Conservation (phyloP, 2,329 filamentous ascomycete genomes). For the Exophiala oligosperma region DNA sequence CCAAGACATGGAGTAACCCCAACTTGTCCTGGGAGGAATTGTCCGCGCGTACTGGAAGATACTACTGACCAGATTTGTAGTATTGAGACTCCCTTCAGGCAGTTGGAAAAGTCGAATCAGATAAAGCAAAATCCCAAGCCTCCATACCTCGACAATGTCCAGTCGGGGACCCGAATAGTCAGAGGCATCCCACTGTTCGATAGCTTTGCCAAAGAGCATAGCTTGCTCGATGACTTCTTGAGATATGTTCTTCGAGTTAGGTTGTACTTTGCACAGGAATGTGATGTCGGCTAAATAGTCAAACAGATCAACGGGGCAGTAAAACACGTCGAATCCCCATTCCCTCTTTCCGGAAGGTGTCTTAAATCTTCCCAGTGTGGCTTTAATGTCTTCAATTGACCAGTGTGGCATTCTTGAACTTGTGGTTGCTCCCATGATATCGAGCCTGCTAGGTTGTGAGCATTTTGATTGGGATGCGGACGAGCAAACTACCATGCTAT, state of each 20-base stretch:
- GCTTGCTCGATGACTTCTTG: background rate
- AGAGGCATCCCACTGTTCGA: background rate
- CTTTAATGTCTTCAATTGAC: background rate
- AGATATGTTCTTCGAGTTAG: background rate
- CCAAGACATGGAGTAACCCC: background rate
- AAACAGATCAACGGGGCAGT: slow-evolving; percentile 5
- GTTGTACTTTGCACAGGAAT: background rate
- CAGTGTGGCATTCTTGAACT: background rate
- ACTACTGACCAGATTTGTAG: background rate
- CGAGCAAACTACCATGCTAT: background rate
- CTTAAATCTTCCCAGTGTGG: background rate
- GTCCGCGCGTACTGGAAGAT: background rate
- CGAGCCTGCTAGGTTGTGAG: background rate
- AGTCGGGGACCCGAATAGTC: background rate
- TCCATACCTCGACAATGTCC: background rate
- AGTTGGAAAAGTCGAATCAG: background rate
- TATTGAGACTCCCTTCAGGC: background rate
- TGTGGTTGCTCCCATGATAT: background rate
- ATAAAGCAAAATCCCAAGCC: background rate
- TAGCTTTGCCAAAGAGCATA: background rate
- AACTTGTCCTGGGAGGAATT: background rate
- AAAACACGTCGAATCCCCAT: slow-evolving; percentile 4
- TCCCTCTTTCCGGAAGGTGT: background rate
- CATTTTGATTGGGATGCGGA: background rate
- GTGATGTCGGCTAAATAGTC: background rate